A percentile compares a stretch with the other conserved stretches of the same genome.
These are phyloP conservation scores for Cystobasidiaceae sp. DNA, from an alignment of 1,284 basidiomycete species.

Conservation along the genomic window DNA sequence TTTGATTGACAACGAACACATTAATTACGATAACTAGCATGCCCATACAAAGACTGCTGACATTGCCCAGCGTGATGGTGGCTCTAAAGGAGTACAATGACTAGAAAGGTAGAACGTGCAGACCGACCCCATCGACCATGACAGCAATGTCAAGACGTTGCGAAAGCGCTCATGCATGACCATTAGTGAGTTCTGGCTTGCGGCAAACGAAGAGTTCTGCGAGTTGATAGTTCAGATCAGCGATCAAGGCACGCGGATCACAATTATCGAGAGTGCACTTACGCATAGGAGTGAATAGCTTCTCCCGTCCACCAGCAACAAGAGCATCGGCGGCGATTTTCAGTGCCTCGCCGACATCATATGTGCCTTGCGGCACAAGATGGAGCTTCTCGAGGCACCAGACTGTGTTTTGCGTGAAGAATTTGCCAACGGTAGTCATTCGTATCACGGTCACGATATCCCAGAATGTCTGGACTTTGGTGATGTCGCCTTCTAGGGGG, in stretches of 20 bases:
- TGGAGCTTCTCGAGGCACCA: constrained; percentile 72
- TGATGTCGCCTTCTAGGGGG: constrained; percentile 49
- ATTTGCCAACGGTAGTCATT: constrained; percentile 80
- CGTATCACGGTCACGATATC: constrained; percentile 65
- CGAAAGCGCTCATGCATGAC: neutral
- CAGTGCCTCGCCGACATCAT: constrained; percentile 80
- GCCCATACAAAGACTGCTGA: too few relatives aligned
- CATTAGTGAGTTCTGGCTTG: constrained; percentile 7
- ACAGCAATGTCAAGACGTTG: too few relatives aligned
- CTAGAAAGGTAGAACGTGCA: too few relatives aligned
- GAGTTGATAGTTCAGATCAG: too few relatives aligned
- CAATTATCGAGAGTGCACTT: neutral
- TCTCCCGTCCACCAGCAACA: constrained; percentile 76
- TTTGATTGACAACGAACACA: too few relatives aligned
- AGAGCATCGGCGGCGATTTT: constrained; percentile 75
- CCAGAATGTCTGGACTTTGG: constrained; percentile 89
- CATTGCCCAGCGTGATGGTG: too few relatives aligned
- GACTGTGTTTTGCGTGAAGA: constrained; percentile 77
- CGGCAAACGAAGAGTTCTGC: constrained; percentile 19
- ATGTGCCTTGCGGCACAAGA: constrained; percentile 86
- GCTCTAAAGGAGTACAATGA: too few relatives aligned
- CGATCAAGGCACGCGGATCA: too few relatives aligned
- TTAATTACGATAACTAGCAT: too few relatives aligned
- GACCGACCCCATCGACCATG: too few relatives aligned
- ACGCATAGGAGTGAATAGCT: constrained; percentile 48